Evolutionary conservation across 2,329 filamentous ascomycete species (phyloP).

Genomic region (Aureobasidium lini): DNA sequence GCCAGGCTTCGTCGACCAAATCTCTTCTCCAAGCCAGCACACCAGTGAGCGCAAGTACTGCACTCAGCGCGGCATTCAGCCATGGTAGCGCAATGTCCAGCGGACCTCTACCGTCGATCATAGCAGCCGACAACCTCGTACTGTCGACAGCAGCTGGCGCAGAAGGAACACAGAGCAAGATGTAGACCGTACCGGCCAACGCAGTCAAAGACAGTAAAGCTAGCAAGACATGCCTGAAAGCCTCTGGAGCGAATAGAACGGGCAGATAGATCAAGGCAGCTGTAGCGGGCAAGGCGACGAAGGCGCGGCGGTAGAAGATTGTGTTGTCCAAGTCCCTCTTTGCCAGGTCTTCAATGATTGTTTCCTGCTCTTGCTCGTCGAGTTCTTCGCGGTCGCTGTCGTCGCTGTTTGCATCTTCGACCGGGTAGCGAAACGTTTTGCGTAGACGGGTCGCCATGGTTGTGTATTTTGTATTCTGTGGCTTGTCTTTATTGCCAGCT

Average conservation of each 20-base stretch:
- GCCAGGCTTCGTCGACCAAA: slow-evolving; percentile 22
- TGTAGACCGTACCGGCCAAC: slow-evolving; percentile 55
- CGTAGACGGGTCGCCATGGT: slow-evolving; percentile 57
- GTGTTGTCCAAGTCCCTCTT: slow-evolving; percentile 42
- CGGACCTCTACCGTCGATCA: slow-evolving; percentile 35
- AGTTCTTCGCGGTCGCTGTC: slow-evolving; percentile 53
- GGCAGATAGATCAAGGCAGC: slow-evolving; percentile 50
- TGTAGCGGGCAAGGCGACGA: slow-evolving; percentile 54
- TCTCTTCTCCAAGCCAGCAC: slow-evolving; percentile 29
- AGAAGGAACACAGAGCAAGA: slow-evolving; percentile 50
- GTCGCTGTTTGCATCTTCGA: slow-evolving; percentile 48
- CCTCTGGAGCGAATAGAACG: slow-evolving; percentile 35
- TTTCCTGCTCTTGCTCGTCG: slow-evolving; percentile 70
- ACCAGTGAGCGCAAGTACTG: slow-evolving; percentile 45
- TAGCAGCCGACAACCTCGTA: slow-evolving; percentile 18
- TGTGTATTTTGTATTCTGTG: background rate
- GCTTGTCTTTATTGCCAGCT: background rate
- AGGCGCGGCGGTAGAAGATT: slow-evolving; percentile 33
- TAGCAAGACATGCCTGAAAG: slow-evolving; percentile 34
- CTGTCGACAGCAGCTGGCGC: slow-evolving; percentile 23
- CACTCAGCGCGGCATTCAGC: slow-evolving; percentile 52
- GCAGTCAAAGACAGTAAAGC: slow-evolving; percentile 55
- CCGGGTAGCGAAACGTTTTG: slow-evolving; percentile 69
- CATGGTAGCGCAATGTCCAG: slow-evolving; percentile 53
- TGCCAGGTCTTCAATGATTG: slow-evolving; percentile 50